Evolutionary conservation across 257 asterid genomes (phyloP).

Genomic region (Nicotiana tomentosiformis): DNA sequence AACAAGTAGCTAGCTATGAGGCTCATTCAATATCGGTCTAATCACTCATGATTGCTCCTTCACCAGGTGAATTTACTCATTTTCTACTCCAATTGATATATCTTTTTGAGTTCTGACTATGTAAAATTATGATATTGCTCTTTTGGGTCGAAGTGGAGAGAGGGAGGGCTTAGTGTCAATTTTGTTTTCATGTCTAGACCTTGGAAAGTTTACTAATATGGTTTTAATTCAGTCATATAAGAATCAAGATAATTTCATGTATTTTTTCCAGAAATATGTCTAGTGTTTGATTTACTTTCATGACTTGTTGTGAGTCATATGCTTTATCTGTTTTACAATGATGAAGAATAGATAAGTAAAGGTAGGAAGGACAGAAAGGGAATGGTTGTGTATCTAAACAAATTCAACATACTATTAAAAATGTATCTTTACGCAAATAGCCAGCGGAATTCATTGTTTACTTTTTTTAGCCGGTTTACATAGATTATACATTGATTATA

Average conservation of each 20-base stretch:
- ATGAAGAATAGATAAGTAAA: no score
- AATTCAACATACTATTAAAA: not conserved
- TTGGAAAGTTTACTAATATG: not conserved
- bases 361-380: no score
- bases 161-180: not conserved
- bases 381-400: no score
- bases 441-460: no score
- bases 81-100: not conserved
- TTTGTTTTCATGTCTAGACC: no score
- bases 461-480: no score
- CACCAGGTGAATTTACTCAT: not conserved
- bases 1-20: not conserved
- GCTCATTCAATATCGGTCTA: constrained; percentile 2
- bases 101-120: not conserved
- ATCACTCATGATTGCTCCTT: not conserved
- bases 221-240: not conserved
- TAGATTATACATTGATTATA: no score
- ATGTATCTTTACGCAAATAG: no score
- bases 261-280: not conserved
- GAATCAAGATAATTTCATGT: constrained; percentile 1
- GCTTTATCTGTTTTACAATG: no score
- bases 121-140: not conserved
- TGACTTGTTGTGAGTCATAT: not conserved
- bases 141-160: not conserved
- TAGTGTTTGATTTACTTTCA: not conserved